phyloP scores from a whole-genome alignment of 163 green algal species.

The Prototheca wickerhamii region DNA sequence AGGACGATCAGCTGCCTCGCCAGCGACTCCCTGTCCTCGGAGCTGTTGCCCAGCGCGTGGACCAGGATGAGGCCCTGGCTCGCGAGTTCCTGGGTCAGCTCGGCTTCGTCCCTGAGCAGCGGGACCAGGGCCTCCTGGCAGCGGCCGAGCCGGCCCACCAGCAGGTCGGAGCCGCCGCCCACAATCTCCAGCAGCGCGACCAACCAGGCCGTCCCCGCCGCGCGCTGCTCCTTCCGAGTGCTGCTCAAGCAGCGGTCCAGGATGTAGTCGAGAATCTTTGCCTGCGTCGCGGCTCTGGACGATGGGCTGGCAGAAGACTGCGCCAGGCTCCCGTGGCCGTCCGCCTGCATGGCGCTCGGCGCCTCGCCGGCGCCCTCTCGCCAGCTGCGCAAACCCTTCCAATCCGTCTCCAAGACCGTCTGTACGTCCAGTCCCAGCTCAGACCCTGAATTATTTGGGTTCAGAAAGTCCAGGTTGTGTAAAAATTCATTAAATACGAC shows the following conservation, averaged over 20 bases:
- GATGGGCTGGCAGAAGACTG: neutral
- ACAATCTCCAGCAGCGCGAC: constrained; percentile 66
- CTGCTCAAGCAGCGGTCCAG: neutral
- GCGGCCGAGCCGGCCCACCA: constrained; percentile 31
- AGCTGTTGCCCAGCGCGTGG: constrained; percentile 60
- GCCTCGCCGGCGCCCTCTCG: no score
- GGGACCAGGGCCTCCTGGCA: constrained; percentile 41
- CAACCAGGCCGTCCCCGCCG: constrained; percentile 63
- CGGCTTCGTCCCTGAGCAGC: constrained; percentile 63
- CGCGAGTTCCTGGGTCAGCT: constrained; percentile 85
- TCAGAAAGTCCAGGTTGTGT: no score
- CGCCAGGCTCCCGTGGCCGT: neutral
- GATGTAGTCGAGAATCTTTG: neutral
- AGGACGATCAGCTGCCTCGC: constrained; percentile 62
- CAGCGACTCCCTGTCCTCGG: constrained; percentile 44
- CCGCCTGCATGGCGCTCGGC: no score
- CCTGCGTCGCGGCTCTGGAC: neutral
- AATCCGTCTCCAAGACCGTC: no score
- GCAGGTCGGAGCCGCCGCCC: constrained; percentile 17
- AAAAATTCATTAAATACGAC: neutral
- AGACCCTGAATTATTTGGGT: no score
- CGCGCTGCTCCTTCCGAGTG: constrained; percentile 38
- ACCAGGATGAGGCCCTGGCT: constrained; percentile 66
- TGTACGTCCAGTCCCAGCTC: no score
- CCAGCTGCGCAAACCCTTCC: no score